Conservation (phyloP, 1,284 basidiomycete species). For the Cryptococcus depauperatus region DNA sequence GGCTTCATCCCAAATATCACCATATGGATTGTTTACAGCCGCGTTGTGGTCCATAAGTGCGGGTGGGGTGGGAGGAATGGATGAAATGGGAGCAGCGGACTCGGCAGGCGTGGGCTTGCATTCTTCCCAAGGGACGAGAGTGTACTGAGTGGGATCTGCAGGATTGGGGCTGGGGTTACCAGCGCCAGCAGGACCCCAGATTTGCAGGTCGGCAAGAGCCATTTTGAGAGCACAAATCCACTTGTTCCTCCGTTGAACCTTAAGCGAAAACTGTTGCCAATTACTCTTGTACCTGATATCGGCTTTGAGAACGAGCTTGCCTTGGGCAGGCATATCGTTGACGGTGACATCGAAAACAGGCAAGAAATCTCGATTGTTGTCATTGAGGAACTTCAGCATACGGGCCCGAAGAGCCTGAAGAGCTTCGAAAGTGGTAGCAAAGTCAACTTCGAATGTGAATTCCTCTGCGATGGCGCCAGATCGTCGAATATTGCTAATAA, state of each 20-base stretch:
- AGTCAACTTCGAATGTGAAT: conserved; percentile 64
- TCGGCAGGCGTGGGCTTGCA: conserved; percentile 46
- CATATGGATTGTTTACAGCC: conserved; percentile 35
- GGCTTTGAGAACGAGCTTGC: conserved; percentile 66
- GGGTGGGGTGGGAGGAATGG: conserved; percentile 32
- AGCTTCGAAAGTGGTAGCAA: conserved; percentile 70
- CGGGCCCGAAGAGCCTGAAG: conserved; percentile 67
- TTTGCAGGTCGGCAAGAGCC: conserved; percentile 59
- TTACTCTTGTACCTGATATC: conserved; percentile 82
- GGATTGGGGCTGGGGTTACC: conserved; percentile 52
- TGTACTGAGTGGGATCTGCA: conserved; percentile 55
- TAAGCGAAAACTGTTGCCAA: conserved; percentile 71
- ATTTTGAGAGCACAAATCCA: conserved; percentile 82
- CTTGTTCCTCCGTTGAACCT: conserved; percentile 67
- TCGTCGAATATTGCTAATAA: conserved; percentile 49
- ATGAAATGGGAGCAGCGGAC: conserved; percentile 32
- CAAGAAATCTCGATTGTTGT: conserved; percentile 62
- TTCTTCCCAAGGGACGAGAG: conserved; percentile 62
- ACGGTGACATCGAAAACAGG: conserved; percentile 57
- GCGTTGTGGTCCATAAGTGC: conserved; percentile 30
- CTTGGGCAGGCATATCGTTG: conserved; percentile 71
- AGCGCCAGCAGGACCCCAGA: conserved; percentile 65
- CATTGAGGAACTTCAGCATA: conserved; percentile 73
- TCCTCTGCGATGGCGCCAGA: conserved; percentile 47
- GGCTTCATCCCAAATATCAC: conserved; percentile 37